These are phyloP conservation scores for Paraglomus brasilianum DNA, from an alignment of 192 early-diverging fungal genomes.

Conservation along the genomic window DNA sequence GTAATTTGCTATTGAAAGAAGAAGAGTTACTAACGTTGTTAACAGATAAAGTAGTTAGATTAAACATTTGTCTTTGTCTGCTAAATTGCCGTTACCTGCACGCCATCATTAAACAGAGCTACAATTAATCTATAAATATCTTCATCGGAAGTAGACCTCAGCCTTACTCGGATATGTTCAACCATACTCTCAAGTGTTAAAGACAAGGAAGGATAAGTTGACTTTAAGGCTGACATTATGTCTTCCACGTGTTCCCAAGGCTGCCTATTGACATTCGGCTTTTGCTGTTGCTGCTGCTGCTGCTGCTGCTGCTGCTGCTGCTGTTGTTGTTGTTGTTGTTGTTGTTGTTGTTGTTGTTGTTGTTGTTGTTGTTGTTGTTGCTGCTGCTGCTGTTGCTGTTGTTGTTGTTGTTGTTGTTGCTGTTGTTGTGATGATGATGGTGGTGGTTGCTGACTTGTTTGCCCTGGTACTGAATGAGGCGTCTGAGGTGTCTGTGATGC, in stretches of 20 bases:
- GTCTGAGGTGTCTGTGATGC: conserved; percentile 24
- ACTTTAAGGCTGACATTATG: conserved; percentile 92
- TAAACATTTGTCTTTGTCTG: too few species aligned
- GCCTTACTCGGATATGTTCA: conserved; percentile 90
- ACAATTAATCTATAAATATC: conserved; percentile 96
- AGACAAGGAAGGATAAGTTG: conserved; percentile 88
- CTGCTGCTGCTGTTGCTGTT: conserved; percentile 15
- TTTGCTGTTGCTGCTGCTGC: conserved; percentile 29
- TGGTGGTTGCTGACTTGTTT: neutral
- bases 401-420: conserved; percentile 22
- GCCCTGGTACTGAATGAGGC: conserved; percentile 16
- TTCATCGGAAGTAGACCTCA: conserved; percentile 95
- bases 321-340: conserved; percentile 32
- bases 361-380: conserved; percentile 14
- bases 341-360: conserved; percentile 13
- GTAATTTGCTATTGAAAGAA: conserved; percentile 62
- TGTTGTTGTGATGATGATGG: neutral
- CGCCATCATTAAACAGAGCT: conserved; percentile 86
- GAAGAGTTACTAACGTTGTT: too few species aligned
- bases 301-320: conserved; percentile 29
- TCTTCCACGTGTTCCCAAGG: conserved; percentile 93
- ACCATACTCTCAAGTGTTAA: conserved; percentile 98
- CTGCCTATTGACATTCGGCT: conserved; percentile 38
- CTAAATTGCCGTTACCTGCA: conserved; percentile 58
- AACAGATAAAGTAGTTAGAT: too few species aligned